These are phyloP conservation scores for Aspergillus sclerotioniger DNA, from an alignment of 495 filamentous ascomycete genomes.

Conservation along the genomic window DNA sequence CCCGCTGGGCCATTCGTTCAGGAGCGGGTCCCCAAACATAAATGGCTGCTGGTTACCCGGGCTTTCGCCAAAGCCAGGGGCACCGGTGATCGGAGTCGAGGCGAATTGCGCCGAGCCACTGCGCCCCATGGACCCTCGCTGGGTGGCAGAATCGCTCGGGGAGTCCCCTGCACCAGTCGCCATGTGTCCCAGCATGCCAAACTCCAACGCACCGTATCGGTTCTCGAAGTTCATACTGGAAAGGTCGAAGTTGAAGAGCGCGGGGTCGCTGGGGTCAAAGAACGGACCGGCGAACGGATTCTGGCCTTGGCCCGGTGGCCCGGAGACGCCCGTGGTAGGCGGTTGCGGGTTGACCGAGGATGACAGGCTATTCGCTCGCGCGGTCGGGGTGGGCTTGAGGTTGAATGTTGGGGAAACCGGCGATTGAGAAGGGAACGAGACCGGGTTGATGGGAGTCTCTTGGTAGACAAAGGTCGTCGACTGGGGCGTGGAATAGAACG, in stretches of 20 bases:
- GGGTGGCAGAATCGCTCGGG: constrained; percentile 59
- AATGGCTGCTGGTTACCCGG: constrained; percentile 45
- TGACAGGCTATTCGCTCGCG: constrained; percentile 39
- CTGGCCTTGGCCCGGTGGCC: constrained; percentile 31
- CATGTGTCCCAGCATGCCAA: constrained; percentile 93
- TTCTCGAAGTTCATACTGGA: constrained; percentile 94
- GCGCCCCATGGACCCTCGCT: constrained; percentile 47
- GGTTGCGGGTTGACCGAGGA: constrained; percentile 35
- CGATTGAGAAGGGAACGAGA: constrained; percentile 62
- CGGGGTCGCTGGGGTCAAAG: constrained; percentile 88
- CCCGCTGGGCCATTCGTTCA: constrained; percentile 46
- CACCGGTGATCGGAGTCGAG: constrained; percentile 30
- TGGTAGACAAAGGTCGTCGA: constrained; percentile 43
- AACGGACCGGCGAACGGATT: constrained; percentile 57
- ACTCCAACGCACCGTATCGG: constrained; percentile 89
- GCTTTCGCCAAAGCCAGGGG: constrained; percentile 42
- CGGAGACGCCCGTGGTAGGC: constrained; percentile 33
- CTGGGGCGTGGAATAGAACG: constrained; percentile 37
- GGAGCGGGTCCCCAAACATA: constrained; percentile 47
- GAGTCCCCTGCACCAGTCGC: constrained; percentile 80
- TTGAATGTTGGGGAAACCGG: constrained; percentile 69
- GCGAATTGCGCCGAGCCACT: constrained; percentile 49
- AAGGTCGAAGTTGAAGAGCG: constrained; percentile 89
- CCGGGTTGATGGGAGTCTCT: constrained; percentile 39
- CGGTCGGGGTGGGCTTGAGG: constrained; percentile 36